Percentiles rank a stretch among this genome's conserved stretches.
phyloP scores from a whole-genome alignment of 1,284 basidiomycete genomes.

The Lignosus rhinocerotis region DNA sequence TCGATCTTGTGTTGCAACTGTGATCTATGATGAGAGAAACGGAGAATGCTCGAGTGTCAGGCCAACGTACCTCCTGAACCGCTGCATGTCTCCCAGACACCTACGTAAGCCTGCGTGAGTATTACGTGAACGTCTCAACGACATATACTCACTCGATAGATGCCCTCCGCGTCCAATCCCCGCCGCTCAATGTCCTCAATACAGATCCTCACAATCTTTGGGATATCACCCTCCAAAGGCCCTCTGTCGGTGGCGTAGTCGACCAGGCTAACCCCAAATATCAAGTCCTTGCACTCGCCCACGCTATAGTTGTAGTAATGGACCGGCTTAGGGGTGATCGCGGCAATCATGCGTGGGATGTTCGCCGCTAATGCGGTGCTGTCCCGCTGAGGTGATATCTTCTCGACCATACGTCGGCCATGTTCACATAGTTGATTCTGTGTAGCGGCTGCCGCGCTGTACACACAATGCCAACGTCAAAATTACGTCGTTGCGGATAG shows the following conservation, averaged over 20 bases:
- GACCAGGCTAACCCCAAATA: conserved; percentile 90
- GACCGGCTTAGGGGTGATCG: conserved; percentile 63
- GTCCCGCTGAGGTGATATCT: conserved; percentile 73
- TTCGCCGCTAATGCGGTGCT: conserved; percentile 53
- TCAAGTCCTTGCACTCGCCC: conserved; percentile 86
- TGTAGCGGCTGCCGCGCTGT: conserved; percentile 67
- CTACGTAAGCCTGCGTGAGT: conserved; percentile 36
- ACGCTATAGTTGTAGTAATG: conserved; percentile 82
- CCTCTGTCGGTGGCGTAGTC: conserved; percentile 90
- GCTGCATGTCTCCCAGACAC: conserved; percentile 84
- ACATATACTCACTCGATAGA: conserved; percentile 65
- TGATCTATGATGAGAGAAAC: background rate
- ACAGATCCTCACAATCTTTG: conserved; percentile 84
- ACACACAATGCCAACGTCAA: background rate
- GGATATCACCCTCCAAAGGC: conserved; percentile 73
- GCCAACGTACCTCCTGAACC: conserved; percentile 68
- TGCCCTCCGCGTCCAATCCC: conserved; percentile 83
- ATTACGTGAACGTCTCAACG: background rate
- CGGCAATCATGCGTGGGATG: conserved; percentile 60
- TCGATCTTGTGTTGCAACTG: conserved; percentile 89
- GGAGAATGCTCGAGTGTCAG: background rate
- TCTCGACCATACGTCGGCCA: conserved; percentile 55
- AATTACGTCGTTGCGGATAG: background rate
- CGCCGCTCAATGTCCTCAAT: conserved; percentile 83
- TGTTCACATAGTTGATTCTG: conserved; percentile 68